Evolutionary conservation across 495 filamentous ascomycete genomes (phyloP).

Genomic region (Penicillium atrosanguineum): DNA sequence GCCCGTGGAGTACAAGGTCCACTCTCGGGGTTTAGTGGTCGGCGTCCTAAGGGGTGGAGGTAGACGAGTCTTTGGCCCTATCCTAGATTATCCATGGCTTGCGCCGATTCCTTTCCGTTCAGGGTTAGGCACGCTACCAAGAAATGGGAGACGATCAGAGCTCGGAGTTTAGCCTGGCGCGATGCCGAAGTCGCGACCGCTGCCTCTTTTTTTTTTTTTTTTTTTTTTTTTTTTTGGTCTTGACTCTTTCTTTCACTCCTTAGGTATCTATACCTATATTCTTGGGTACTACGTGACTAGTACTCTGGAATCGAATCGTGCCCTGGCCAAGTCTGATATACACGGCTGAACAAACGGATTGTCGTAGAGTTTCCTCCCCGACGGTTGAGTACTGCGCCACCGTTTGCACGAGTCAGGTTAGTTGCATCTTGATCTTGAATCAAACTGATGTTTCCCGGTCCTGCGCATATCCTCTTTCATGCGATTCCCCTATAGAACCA

Average conservation of each 20-base stretch:
- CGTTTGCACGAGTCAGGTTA: background rate
- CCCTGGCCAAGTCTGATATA: no score
- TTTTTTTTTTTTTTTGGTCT: background rate
- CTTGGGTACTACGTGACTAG: background rate
- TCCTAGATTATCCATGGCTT: no score
- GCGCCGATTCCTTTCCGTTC: background rate
- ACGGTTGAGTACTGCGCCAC: background rate
- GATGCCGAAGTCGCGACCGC: conserved; percentile 8
- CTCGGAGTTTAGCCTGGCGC: conserved; percentile 12
- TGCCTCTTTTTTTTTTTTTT: background rate
- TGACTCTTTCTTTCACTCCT: background rate
- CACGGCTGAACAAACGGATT: background rate
- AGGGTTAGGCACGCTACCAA: background rate
- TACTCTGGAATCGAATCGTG: background rate
- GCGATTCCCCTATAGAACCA: background rate
- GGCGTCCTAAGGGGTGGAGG: conserved; percentile 1
- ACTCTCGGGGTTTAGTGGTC: background rate
- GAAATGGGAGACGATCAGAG: background rate
- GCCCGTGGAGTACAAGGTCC: background rate
- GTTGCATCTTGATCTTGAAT: background rate
- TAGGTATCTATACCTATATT: background rate
- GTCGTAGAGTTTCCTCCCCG: background rate
- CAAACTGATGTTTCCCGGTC: background rate
- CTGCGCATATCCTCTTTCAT: background rate
- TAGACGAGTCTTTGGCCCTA: background rate